Conservation (phyloP, 805 yeast species). For the Starmerella stigmatis region DNA sequence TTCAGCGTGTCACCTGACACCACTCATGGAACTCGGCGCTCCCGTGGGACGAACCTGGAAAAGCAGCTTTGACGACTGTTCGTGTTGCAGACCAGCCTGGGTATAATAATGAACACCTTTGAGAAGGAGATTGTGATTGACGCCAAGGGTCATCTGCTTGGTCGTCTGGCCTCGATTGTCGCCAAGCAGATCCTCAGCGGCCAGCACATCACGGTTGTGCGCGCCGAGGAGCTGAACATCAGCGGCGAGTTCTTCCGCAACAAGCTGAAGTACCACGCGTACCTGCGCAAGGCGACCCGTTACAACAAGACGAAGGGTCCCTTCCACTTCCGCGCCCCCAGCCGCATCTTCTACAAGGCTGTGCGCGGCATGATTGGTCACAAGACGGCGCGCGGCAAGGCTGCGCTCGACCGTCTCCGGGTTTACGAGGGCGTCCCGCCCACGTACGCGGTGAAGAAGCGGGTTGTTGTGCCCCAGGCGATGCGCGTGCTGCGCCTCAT, state of each 20-base stretch:
- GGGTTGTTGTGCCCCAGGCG: slow-evolving; percentile 99
- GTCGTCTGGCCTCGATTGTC: slow-evolving; percentile 97
- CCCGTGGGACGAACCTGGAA: not conserved
- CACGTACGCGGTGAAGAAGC: slow-evolving; percentile 99
- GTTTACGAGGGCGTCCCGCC: slow-evolving; percentile 99
- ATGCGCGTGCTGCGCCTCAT: slow-evolving; percentile 97
- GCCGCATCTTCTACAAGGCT: slow-evolving; percentile 99
- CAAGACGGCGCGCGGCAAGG: slow-evolving; percentile 99
- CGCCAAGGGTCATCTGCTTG: slow-evolving; percentile 99
- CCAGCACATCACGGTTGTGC: slow-evolving; percentile 93
- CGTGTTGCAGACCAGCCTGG: slow-evolving; percentile 8
- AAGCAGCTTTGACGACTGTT: slow-evolving; percentile 2
- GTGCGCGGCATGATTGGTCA: slow-evolving; percentile 98
- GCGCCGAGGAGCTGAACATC: slow-evolving; percentile 95
- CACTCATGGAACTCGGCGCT: slow-evolving; percentile 4
- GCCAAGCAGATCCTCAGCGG: slow-evolving; percentile 98
- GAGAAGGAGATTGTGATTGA: slow-evolving; percentile 75
- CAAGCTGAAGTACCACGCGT: slow-evolving; percentile 99
- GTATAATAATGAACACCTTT: slow-evolving; percentile 56
- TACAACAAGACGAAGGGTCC: slow-evolving; percentile 99
- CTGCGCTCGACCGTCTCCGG: slow-evolving; percentile 98
- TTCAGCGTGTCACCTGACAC: not conserved
- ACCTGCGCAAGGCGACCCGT: slow-evolving; percentile 98
- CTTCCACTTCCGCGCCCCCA: slow-evolving; percentile 99
- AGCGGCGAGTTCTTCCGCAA: slow-evolving; percentile 99